phyloP scores from a whole-genome alignment of 805 yeast genomes.

The Millerozyma acaciae region DNA sequence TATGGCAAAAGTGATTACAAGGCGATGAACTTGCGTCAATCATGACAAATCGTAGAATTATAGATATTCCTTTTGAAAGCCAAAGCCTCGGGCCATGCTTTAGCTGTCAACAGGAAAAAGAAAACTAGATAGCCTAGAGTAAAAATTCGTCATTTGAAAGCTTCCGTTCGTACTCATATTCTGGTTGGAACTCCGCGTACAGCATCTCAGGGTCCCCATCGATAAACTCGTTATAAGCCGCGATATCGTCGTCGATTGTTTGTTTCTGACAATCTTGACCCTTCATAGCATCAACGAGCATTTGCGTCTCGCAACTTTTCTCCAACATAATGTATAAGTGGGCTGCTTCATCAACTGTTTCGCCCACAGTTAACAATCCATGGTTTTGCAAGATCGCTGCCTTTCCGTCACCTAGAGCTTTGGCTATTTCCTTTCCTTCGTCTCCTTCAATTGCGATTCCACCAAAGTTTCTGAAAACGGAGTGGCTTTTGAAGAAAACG shows the following conservation, averaged over 20 bases:
- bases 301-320: slow-evolving; percentile 25
- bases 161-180: slow-evolving; percentile 42
- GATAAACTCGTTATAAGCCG: slow-evolving; percentile 43
- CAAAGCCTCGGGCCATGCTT: too few species aligned
- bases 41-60: too few species aligned
- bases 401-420: slow-evolving; percentile 25
- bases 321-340: slow-evolving; percentile 29
- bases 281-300: slow-evolving; percentile 18
- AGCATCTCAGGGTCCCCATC: slow-evolving; percentile 62
- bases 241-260: slow-evolving; percentile 9
- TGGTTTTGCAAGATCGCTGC: slow-evolving; percentile 29
- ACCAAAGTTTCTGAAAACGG: slow-evolving; percentile 69
- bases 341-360: slow-evolving; percentile 35
- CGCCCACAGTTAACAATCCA: slow-evolving; percentile 32
- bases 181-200: slow-evolving; percentile 73
- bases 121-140: too few species aligned
- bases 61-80: too few species aligned
- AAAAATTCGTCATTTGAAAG: slow-evolving; percentile 3
- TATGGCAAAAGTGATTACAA: too few species aligned
- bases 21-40: too few species aligned
- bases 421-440: slow-evolving; percentile 29
- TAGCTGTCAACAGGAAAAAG: too few species aligned
- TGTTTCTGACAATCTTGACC: slow-evolving; percentile 6
- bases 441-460: slow-evolving; percentile 57
- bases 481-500: slow-evolving; percentile 58